A percentile compares a stretch with the other conserved stretches of the same genome.
Conservation (phyloP, 2,329 filamentous ascomycete species). For the Scytalidium sp. region DNA sequence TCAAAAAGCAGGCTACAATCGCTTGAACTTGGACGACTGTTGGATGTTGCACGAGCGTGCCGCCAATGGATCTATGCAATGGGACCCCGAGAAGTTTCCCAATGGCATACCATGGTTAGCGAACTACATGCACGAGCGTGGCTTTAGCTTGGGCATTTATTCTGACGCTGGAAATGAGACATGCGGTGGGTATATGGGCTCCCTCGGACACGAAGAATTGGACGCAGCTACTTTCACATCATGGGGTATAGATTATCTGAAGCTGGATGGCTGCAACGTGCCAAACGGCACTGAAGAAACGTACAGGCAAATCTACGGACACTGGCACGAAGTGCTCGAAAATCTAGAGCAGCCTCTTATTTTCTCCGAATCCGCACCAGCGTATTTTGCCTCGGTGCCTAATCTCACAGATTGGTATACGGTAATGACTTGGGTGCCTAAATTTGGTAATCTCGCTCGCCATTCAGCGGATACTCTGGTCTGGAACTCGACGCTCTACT, state of each 20-base stretch:
- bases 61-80: conserved; percentile 40
- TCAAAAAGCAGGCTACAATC: conserved; percentile 49
- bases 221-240: conserved; percentile 52
- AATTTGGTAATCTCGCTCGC: conserved; percentile 33
- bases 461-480: conserved; percentile 29
- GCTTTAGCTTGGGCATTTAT: conserved; percentile 63
- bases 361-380: conserved; percentile 35
- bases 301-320: conserved; percentile 35
- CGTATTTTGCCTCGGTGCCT: conserved; percentile 47
- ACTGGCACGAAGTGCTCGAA: conserved; percentile 38
- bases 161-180: conserved; percentile 43
- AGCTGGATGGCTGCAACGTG: conserved; percentile 55
- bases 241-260: conserved; percentile 59
- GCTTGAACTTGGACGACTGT: conserved; percentile 63
- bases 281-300: conserved; percentile 30
- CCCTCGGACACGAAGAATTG: conserved; percentile 52
- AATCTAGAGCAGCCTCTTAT: conserved; percentile 26
- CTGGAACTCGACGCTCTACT: conserved; percentile 22
- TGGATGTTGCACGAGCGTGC: conserved; percentile 46
- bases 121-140: conserved; percentile 51
- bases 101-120: conserved; percentile 55
- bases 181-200: conserved; percentile 56
- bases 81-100: conserved; percentile 52
- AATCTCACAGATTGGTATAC: conserved; percentile 35
- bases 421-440: conserved; percentile 42